Conservation (phyloP, 179 eudicot genomes). For the Vitellaria paradoxa region DNA sequence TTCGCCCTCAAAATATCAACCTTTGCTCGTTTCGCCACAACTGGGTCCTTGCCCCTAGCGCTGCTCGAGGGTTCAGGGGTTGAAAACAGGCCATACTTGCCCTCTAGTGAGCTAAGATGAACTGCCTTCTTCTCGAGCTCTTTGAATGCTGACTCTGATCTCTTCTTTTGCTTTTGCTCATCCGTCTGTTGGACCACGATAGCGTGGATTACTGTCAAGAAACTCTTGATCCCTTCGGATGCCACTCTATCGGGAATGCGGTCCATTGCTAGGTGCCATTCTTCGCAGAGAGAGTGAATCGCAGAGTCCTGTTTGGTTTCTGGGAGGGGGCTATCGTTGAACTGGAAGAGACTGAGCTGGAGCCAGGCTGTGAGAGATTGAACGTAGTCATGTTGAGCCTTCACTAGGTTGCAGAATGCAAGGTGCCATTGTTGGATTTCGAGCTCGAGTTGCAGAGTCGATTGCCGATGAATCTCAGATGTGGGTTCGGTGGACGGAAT, state of each 20-base stretch:
- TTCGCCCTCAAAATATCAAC: slow-evolving; percentile 56
- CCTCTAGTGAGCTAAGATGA: slow-evolving; percentile 60
- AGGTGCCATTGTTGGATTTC: slow-evolving; percentile 92
- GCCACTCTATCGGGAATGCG: slow-evolving; percentile 88
- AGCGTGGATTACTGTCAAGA: slow-evolving; percentile 61
- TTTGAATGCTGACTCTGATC: slow-evolving; percentile 60
- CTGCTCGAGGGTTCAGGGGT: slow-evolving; percentile 31
- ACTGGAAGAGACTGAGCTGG: slow-evolving; percentile 85
- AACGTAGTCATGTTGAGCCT: slow-evolving; percentile 75
- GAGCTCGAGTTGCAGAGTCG: slow-evolving; percentile 88
- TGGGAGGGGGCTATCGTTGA: slow-evolving; percentile 46
- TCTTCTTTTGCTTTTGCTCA: slow-evolving; percentile 83
- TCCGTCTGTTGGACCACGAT: slow-evolving; percentile 76
- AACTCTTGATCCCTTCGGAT: slow-evolving; percentile 79
- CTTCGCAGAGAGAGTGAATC: slow-evolving; percentile 82
- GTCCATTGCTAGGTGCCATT: slow-evolving; percentile 77
- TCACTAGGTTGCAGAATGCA: slow-evolving; percentile 70
- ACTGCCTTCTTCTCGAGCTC: slow-evolving; percentile 69
- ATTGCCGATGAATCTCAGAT: slow-evolving; percentile 82
- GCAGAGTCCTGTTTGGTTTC: slow-evolving; percentile 62
- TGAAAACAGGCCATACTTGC: slow-evolving; percentile 62
- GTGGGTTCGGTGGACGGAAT: slow-evolving; percentile 72
- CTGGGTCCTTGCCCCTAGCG: slow-evolving; percentile 44
- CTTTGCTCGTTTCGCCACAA: slow-evolving; percentile 59
- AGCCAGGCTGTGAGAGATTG: slow-evolving; percentile 92